Evolutionary conservation across 257 asterid species (phyloP).

Genomic region (Jasminum sambac): DNA sequence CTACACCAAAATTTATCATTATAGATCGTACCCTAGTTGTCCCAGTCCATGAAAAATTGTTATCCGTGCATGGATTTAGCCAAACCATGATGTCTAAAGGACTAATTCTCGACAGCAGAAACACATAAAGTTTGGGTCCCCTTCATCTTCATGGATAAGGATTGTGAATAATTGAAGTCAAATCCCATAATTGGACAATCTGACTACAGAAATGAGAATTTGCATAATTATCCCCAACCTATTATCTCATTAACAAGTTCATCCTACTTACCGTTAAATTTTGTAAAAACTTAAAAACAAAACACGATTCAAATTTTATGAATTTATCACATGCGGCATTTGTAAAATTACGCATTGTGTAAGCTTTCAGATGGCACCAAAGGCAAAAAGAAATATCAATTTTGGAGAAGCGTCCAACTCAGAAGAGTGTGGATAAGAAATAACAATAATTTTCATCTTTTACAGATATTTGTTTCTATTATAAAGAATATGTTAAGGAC

Average conservation of each 20-base stretch:
- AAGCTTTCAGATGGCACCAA: no score
- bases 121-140: conserved; percentile 16
- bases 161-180: conserved; percentile 7
- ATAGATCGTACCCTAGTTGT: no score
- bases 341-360: no score
- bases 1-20: no score
- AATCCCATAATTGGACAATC: not conserved
- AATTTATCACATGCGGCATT: not conserved
- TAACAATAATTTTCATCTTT: no score
- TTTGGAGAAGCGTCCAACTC: no score
- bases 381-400: no score
- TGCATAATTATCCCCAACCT: not conserved
- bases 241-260: not conserved
- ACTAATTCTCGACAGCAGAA: not conserved
- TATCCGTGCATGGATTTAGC: not conserved
- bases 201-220: not conserved
- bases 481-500: not conserved
- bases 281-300: not conserved
- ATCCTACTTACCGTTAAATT: no score
- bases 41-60: not conserved
- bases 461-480: no score
- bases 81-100: not conserved
- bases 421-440: no score
- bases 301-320: not conserved
- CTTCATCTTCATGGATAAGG: conserved; percentile 19